phyloP scores from a whole-genome alignment of 2,329 filamentous ascomycete genomes.

The Lachnellula cervina region DNA sequence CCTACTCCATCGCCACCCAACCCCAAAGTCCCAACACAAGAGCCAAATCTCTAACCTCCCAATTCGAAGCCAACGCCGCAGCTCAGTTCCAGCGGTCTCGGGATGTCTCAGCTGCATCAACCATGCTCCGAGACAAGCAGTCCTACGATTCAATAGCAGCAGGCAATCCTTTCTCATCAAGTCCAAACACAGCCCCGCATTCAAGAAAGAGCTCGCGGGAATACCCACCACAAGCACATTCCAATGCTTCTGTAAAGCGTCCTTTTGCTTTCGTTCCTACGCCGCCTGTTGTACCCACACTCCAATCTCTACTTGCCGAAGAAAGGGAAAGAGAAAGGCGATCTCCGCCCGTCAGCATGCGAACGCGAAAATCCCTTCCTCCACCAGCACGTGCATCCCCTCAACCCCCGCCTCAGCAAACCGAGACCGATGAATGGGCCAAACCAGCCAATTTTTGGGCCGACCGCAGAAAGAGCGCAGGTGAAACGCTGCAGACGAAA shows the following conservation, averaged over 20 bases:
- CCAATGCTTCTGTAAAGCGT: neutral
- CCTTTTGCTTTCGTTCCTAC: neutral
- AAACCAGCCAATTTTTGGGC: slow-evolving; percentile 12
- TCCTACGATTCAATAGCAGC: slow-evolving; percentile 14
- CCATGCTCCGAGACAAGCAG: slow-evolving; percentile 2
- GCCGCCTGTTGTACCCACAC: neutral
- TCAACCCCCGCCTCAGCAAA: neutral
- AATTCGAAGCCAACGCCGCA: slow-evolving; percentile 21
- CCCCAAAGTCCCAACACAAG: slow-evolving; percentile 2
- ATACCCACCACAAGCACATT: slow-evolving; percentile 13
- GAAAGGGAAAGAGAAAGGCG: slow-evolving; percentile 1
- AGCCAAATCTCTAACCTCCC: slow-evolving; percentile 22
- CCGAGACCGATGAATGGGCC: slow-evolving; percentile 10
- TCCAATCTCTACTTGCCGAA: too few relatives aligned
- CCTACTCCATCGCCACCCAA: slow-evolving; percentile 15
- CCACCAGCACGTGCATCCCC: neutral
- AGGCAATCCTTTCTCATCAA: slow-evolving; percentile 4
- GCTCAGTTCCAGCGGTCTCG: slow-evolving; percentile 10
- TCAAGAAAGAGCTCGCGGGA: slow-evolving; percentile 3
- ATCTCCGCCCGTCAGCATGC: slow-evolving; percentile 17
- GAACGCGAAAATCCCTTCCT: slow-evolving; percentile 5
- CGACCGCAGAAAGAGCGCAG: slow-evolving; percentile 11
- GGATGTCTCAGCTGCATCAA: slow-evolving; percentile 3
- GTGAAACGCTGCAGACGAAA: slow-evolving; percentile 7
- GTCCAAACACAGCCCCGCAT: neutral